phyloP scores from a whole-genome alignment of 2,329 filamentous ascomycete genomes.

The Colletotrichum cereale region DNA sequence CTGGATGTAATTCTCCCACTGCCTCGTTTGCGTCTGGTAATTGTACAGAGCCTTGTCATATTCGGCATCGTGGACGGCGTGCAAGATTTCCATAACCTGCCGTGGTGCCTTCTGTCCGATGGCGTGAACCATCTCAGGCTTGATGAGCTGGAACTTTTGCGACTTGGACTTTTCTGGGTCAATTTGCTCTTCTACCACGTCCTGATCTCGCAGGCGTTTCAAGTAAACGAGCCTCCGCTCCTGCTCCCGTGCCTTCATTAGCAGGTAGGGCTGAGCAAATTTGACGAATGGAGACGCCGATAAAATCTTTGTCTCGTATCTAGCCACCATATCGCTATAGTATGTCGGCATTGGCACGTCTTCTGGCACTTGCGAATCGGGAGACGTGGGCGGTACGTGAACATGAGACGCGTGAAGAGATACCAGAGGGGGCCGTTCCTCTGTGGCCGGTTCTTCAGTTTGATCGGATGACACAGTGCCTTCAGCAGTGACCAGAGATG shows the following conservation, averaged over 20 bases:
- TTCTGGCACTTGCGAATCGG: conserved; percentile 75
- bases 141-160: conserved; percentile 89
- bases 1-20: conserved; percentile 96
- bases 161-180: conserved; percentile 73
- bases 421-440: conserved; percentile 47
- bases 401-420: conserved; percentile 59
- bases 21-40: conserved; percentile 92
- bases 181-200: conserved; percentile 67
- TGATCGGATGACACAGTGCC: conserved; percentile 47
- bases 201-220: conserved; percentile 84
- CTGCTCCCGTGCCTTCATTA: conserved; percentile 92
- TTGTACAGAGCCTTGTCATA: conserved; percentile 95
- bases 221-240: conserved; percentile 87
- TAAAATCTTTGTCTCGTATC: conserved; percentile 91
- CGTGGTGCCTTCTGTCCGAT: conserved; percentile 83
- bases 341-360: conserved; percentile 89
- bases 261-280: conserved; percentile 91
- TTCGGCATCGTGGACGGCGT: conserved; percentile 95
- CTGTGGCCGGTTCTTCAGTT: conserved; percentile 40
- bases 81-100: conserved; percentile 92
- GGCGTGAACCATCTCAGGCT: conserved; percentile 93
- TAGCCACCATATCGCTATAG: conserved; percentile 94
- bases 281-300: conserved; percentile 97
- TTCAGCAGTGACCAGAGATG: conserved; percentile 42
- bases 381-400: conserved; percentile 55